Conservation (phyloP, 2,329 filamentous ascomycete species). For the Zymoseptoria crescenta region DNA sequence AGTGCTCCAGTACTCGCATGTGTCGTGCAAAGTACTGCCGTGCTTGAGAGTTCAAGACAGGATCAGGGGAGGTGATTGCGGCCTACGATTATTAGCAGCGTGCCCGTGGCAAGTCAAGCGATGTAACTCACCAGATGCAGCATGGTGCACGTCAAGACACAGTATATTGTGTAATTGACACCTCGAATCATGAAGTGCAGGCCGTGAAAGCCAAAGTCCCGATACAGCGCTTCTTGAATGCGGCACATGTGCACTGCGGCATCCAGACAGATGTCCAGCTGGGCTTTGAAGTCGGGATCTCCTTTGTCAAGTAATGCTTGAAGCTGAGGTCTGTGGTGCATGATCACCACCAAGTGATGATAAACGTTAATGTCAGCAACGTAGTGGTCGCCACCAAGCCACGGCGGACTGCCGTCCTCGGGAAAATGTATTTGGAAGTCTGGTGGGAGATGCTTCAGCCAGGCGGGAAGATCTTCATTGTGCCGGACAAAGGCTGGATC, state of each 20-base stretch:
- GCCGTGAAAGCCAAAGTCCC: conserved; percentile 68
- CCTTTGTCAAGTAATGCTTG: conserved; percentile 65
- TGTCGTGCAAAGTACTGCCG: conserved; percentile 85
- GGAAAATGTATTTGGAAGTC: conserved; percentile 75
- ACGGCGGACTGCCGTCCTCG: conserved; percentile 68
- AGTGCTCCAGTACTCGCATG: conserved; percentile 86
- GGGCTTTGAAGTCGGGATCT: conserved; percentile 74
- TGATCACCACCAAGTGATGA: conserved; percentile 75
- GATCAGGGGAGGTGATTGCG: conserved; percentile 86
- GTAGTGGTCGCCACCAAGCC: conserved; percentile 71
- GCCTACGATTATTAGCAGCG: conserved; percentile 43
- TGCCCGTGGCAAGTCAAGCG: not conserved
- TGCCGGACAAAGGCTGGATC: conserved; percentile 76
- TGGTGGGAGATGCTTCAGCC: conserved; percentile 66
- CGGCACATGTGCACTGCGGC: conserved; percentile 80
- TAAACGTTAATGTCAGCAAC: conserved; percentile 85
- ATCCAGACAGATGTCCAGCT: conserved; percentile 78
- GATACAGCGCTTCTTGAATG: conserved; percentile 74
- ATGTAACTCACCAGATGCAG: conserved; percentile 69
- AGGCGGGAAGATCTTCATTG: conserved; percentile 67
- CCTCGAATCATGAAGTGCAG: conserved; percentile 88
- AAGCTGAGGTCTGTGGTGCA: conserved; percentile 81
- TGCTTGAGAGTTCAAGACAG: conserved; percentile 75
- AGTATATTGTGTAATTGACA: conserved; percentile 93
- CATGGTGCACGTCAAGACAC: conserved; percentile 82